A percentile compares a stretch with the other conserved stretches of the same genome.
Conservation (phyloP, 192 early-diverging fungal species). For the Allomyces macrogynus region DNA sequence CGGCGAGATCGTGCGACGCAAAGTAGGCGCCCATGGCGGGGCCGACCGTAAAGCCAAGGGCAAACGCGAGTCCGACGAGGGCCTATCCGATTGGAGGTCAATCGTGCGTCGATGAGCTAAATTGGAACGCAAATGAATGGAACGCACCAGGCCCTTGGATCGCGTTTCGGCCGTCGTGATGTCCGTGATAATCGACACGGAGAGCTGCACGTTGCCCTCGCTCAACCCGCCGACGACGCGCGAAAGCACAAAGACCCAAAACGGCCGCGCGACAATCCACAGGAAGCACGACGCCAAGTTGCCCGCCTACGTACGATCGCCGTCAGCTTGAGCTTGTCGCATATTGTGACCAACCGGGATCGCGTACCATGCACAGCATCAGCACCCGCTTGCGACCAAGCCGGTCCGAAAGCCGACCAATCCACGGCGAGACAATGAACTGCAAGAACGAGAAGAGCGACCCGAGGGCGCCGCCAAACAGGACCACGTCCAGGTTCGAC, state of each 20-base stretch:
- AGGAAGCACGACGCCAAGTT: conserved; percentile 70
- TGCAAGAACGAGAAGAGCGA: conserved; percentile 88
- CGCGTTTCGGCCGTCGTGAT: conserved; percentile 57
- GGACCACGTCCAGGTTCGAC: conserved; percentile 39
- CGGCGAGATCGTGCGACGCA: conserved; percentile 28
- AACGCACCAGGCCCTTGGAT: conserved; percentile 41
- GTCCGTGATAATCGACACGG: conserved; percentile 87
- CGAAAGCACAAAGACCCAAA: conserved; percentile 62
- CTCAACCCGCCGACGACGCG: conserved; percentile 79
- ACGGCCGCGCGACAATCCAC: conserved; percentile 77
- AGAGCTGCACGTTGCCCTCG: conserved; percentile 95
- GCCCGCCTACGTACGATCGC: conserved; percentile 40
- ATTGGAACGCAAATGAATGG: not conserved
- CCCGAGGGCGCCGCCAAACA: conserved; percentile 79
- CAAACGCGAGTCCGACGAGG: conserved; percentile 90
- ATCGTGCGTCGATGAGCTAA: not conserved
- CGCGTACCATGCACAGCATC: conserved; percentile 57
- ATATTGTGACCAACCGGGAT: not conserved
- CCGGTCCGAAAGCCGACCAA: conserved; percentile 58
- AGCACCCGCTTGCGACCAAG: conserved; percentile 64
- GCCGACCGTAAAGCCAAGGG: conserved; percentile 84
- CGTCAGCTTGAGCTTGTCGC: not conserved
- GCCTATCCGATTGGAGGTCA: conserved; percentile 24
- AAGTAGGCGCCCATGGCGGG: conserved; percentile 74
- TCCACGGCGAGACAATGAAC: conserved; percentile 63